Evolutionary conservation across 495 filamentous ascomycete species (phyloP).

Genomic region (Aspergillus ostianus): DNA sequence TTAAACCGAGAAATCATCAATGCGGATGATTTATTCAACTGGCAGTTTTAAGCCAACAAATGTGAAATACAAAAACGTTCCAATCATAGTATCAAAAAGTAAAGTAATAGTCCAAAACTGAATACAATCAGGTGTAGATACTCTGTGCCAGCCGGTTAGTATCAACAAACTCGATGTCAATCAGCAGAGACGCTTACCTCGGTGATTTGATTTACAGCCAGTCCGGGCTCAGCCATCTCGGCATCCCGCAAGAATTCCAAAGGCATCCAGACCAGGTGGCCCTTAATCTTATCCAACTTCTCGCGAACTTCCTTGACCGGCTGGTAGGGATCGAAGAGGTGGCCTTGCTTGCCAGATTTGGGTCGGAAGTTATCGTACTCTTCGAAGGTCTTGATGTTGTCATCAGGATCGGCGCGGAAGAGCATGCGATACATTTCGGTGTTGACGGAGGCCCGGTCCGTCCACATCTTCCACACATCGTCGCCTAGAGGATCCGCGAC

Average conservation of each 20-base stretch:
- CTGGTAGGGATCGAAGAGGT: constrained; percentile 76
- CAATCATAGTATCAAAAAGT: background rate
- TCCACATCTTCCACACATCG: constrained; percentile 84
- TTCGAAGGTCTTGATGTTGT: constrained; percentile 81
- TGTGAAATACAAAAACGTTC: background rate
- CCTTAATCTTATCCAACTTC: constrained; percentile 76
- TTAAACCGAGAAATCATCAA: background rate
- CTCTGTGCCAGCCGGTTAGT: constrained; percentile 28
- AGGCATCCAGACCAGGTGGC: constrained; percentile 95
- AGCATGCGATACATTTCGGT: constrained; percentile 81
- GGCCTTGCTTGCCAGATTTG: constrained; percentile 71
- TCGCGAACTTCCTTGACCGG: constrained; percentile 65
- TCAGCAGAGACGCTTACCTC: constrained; percentile 44
- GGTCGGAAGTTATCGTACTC: constrained; percentile 82
- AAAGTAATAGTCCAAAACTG: background rate
- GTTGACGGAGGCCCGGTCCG: constrained; percentile 68
- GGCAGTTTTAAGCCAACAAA: background rate
- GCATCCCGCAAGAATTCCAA: constrained; percentile 81
- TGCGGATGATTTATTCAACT: background rate
- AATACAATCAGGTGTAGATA: constrained; percentile 38
- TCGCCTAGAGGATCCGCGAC: constrained; percentile 82
- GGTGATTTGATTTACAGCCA: constrained; percentile 70
- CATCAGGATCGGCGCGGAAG: constrained; percentile 92
- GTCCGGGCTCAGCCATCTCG: constrained; percentile 85
- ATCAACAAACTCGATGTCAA: background rate